Conservation (phyloP, 208 protist species). For the Leishmania mexicana region DNA sequence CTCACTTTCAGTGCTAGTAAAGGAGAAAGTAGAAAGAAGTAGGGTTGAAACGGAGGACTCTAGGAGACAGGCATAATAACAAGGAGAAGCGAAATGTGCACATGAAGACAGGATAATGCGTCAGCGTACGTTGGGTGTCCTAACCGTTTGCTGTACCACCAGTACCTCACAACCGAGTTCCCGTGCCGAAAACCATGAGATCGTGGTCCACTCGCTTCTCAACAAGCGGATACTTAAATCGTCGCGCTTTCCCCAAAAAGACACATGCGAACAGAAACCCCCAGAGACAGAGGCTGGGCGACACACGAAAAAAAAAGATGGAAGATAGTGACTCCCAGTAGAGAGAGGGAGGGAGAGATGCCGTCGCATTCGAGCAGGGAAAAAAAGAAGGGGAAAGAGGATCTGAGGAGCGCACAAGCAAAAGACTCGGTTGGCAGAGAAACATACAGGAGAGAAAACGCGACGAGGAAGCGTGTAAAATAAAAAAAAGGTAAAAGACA, state of each 20-base stretch:
- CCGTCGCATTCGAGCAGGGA: background rate
- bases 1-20: background rate
- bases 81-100: background rate
- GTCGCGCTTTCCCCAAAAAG: background rate
- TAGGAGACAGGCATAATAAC: background rate
- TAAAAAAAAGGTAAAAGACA: background rate
- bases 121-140: background rate
- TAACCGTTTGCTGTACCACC: background rate
- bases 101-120: background rate
- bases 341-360: background rate
- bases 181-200: background rate
- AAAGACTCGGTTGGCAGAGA: background rate
- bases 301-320: background rate
- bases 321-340: background rate
- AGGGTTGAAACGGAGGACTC: background rate
- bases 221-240: background rate
- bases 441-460: background rate
- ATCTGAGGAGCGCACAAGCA: background rate
- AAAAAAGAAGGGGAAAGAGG: constrained; percentile 10
- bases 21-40: constrained; percentile 7
- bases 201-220: background rate
- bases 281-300: background rate
- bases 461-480: background rate
- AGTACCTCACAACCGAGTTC: background rate
- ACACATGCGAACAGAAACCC: background rate